phyloP scores from a whole-genome alignment of 2,329 filamentous ascomycete genomes.

The Magnaporthales sp. region DNA sequence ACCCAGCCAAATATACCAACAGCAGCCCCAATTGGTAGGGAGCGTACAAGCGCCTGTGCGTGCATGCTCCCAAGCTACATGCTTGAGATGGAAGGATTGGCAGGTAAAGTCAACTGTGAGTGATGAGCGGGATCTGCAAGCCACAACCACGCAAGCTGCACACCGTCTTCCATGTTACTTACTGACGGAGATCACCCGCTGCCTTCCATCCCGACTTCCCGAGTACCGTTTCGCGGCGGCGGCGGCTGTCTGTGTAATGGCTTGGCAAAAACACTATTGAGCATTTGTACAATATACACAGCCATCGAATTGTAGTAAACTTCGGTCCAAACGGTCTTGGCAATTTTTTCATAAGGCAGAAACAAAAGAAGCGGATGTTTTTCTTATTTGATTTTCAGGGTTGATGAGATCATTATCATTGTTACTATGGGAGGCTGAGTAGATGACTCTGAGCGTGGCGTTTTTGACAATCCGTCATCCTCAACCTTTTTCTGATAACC shows the following conservation, averaged over 20 bases:
- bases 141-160: background rate
- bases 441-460: background rate
- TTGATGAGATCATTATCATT: background rate
- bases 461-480: background rate
- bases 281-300: background rate
- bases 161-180: background rate
- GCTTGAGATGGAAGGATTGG: background rate
- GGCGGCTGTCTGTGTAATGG: background rate
- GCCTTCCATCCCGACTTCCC: too few relatives aligned
- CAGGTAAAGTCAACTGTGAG: background rate
- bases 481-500: background rate
- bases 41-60: background rate
- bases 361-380: background rate
- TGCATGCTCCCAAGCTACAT: background rate
- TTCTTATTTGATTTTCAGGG: too few relatives aligned
- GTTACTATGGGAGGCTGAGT: background rate
- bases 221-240: background rate
- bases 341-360: background rate
- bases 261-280: background rate
- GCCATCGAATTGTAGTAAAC: background rate
- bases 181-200: too few relatives aligned
- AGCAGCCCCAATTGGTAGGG: background rate
- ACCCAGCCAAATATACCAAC: background rate
- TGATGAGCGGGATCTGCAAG: background rate
- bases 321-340: background rate